Base-by-base conservation (phyloP, 768 basidiomycete genomes). In the Gautieria morchelliformis region DNA sequence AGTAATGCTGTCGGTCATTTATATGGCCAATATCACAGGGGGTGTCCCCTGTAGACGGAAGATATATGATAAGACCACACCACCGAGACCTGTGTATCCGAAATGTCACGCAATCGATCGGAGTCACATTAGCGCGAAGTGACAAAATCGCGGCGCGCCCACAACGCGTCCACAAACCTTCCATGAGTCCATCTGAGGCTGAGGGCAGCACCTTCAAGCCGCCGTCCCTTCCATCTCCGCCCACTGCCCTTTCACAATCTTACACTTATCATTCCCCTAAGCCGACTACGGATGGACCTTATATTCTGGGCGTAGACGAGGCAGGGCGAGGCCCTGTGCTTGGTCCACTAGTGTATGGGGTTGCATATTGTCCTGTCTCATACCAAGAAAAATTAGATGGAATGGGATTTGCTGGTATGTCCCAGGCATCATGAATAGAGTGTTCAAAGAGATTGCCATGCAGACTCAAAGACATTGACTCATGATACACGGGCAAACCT, bases 221-320 rank as follows among this genome's bases (percentile, higher is more conserved):
- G 14, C 81, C 84, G 6, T 88, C 87, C 5, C 77, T 81, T 1
- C 78, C 80, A 22, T 77, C 76, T 15, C 78, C 81, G 10, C 79
- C 79, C 2, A 72, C 68, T 0, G 80, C 86, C 0, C 75, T 90
- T 33, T 75, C 73, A 5, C 75, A 79, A 10, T 89, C 90, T 0
- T 92, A 92, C 66, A 85, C 88, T 0, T 83, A 88, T 65, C 87
- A 90, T 66, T 87, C 88, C 0, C 77, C 82, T 1, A 78, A 68
- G 0, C 89, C 90, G 2, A 85, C 84, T 0, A 78, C 82, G 0
- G 57, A 69, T 1, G 90, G 90, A 0, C 87, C 88, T 0, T 96
- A 94, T 72, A 90, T 97, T 50, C 85, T 99, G 51, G 96, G 96
- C 22, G 93, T 99, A n/a, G 96, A 99, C 69, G 96, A 99, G 68